Conservation (phyloP, 2,329 filamentous ascomycete genomes). For the Fusarium decemcellulare region DNA sequence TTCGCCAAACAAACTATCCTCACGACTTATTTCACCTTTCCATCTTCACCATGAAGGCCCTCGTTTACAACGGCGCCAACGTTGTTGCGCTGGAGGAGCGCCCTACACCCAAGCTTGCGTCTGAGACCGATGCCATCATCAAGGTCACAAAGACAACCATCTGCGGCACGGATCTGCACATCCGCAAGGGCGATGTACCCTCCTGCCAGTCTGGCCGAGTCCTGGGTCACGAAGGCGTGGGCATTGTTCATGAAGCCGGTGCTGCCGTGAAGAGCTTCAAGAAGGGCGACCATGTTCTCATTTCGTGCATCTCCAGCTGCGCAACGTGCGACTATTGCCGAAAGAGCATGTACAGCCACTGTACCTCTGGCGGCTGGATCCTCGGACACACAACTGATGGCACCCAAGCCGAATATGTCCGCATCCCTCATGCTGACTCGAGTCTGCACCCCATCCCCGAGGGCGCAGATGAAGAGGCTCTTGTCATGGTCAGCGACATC, state of each 20-base stretch:
- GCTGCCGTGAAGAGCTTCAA: constrained; percentile 61
- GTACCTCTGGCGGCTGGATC: constrained; percentile 67
- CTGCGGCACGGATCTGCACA: constrained; percentile 70
- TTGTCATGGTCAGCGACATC: constrained; percentile 69
- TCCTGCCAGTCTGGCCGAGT: constrained; percentile 61
- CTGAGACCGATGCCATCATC: constrained; percentile 64
- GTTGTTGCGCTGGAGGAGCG: constrained; percentile 57
- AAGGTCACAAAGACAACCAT: constrained; percentile 64
- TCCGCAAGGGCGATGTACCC: constrained; percentile 67
- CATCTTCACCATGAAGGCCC: constrained; percentile 58
- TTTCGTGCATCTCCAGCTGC: constrained; percentile 66
- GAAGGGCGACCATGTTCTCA: constrained; percentile 66
- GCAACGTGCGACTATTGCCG: constrained; percentile 66
- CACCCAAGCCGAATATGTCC: constrained; percentile 70
- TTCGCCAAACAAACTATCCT: background rate
- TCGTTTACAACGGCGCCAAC: constrained; percentile 57
- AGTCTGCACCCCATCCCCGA: constrained; percentile 61
- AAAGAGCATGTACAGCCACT: constrained; percentile 66
- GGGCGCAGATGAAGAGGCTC: constrained; percentile 56
- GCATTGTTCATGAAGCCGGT: constrained; percentile 61
- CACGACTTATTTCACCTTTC: background rate
- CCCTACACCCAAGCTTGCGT: constrained; percentile 57
- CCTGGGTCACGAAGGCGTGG: constrained; percentile 69
- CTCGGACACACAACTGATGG: constrained; percentile 67
- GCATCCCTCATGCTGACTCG: constrained; percentile 64